Evolutionary conservation across 1,284 basidiomycete genomes (phyloP), one percentile per base, ranked within the genome.

Genomic region (Malassezia psittaci): DNA sequence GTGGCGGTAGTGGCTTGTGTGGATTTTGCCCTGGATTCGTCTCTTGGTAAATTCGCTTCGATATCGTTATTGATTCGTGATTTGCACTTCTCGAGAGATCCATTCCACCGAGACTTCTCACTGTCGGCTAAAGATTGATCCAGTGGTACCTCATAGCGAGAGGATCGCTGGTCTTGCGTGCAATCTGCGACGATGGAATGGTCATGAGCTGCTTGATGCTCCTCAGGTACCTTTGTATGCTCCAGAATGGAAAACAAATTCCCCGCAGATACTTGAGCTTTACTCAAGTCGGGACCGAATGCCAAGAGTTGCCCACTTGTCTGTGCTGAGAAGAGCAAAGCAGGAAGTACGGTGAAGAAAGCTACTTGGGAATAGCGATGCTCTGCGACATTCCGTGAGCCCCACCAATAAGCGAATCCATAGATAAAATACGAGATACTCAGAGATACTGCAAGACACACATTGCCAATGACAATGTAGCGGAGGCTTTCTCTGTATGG

Each of bases 321-420:
- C 60, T 69, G 67, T 0, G 67, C 67, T n/a, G 62, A 64, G 48
- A 69, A 69, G 38, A 69, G 51, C 50, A 69, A 51, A 9, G 67
- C 67, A 0, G 65, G 67, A 5, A 69, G 38, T 10, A 69, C 67
- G n/a, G 65, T 65, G 42, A 69, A 69, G 51, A 69, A 69, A 11
- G 66, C 65, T 37, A 65, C 64, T 45, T 65, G 65, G 5, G 57
- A 52, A 41, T 63, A 66, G 13, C 62, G 53, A 4, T 56, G 62
- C 18, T 66, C 61, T 0, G 65, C 65, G n/a, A 69, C 62, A 34
- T 66, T 66, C 29, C 61, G 57, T 18, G 64, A 66, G 21, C 67
- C 67, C 65, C 65, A 69, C 64, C 64, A 69, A 45, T 69, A 69
- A 32, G 67, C 67, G 46, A 67, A 69, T 9, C 62, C 65, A 40